Conservation (phyloP, 2,329 filamentous ascomycete genomes). For the Harringtonia lauricola region DNA sequence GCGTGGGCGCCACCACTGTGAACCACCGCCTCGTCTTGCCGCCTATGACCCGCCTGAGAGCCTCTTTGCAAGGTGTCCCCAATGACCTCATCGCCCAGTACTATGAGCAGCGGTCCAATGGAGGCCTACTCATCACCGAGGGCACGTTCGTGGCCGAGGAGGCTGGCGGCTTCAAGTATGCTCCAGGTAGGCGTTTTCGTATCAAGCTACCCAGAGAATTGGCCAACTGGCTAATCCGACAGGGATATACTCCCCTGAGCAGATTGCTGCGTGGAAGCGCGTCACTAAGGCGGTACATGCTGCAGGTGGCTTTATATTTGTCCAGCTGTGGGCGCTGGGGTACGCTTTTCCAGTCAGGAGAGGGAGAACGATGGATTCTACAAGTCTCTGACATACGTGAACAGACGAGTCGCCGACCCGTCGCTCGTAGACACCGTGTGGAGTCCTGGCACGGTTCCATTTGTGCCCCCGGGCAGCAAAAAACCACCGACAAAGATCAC, state of each 20-base stretch:
- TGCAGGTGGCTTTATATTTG: conserved; percentile 3
- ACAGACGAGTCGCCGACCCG: too few relatives aligned
- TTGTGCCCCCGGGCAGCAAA: conserved; percentile 6
- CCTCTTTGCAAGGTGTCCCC: too few relatives aligned
- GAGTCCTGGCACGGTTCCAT: too few relatives aligned
- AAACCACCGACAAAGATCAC: conserved; percentile 25
- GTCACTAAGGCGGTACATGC: conserved; percentile 5
- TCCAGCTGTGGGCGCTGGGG: conserved; percentile 38
- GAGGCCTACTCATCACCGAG: conserved; percentile 26
- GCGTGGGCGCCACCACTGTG: too few relatives aligned
- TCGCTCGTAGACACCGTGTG: too few relatives aligned
- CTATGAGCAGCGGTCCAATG: too few relatives aligned
- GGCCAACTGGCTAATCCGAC: neutral
- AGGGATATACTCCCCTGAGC: neutral
- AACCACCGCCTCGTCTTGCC: too few relatives aligned
- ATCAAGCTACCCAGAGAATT: too few relatives aligned
- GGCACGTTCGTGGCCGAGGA: conserved; percentile 27
- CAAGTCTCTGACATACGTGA: conserved; percentile 30
- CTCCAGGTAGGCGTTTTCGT: neutral
- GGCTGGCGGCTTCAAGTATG: neutral
- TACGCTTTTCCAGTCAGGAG: conserved; percentile 13
- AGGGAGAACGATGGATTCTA: conserved; percentile 17
- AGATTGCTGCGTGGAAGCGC: conserved; percentile 2
- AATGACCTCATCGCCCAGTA: neutral
- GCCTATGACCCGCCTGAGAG: too few relatives aligned